phyloP scores from a whole-genome alignment of 164 flowering plant species.

The Vitis rupestris region DNA sequence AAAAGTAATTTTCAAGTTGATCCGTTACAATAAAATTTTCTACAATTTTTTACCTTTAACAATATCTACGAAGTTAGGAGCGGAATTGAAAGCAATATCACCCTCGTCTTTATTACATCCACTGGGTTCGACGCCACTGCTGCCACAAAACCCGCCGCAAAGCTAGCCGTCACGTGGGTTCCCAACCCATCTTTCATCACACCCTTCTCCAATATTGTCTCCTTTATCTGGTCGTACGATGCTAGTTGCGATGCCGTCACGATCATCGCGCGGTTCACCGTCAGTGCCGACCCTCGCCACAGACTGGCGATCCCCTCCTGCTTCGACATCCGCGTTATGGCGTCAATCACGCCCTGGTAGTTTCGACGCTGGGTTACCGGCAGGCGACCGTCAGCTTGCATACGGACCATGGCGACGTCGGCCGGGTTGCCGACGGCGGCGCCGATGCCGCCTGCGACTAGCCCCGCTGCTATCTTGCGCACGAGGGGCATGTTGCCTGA shows the following conservation, averaged over 20 bases:
- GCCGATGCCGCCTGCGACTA: conserved; percentile 74
- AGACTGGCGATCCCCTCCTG: conserved; percentile 68
- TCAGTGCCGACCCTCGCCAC: conserved; percentile 87
- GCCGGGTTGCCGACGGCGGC: conserved; percentile 93
- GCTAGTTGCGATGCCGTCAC: conserved; percentile 93
- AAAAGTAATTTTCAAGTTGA: too few species aligned
- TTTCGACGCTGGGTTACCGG: conserved; percentile 68
- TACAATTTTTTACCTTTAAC: too few species aligned
- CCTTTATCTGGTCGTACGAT: conserved; percentile 84
- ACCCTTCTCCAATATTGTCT: conserved; percentile 50
- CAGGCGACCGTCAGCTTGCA: conserved; percentile 92
- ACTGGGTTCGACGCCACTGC: too few species aligned
- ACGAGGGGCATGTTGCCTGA: conserved; percentile 49
- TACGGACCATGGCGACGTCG: conserved; percentile 90
- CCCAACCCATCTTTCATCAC: conserved; percentile 70
- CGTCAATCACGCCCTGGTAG: conserved; percentile 70
- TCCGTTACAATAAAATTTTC: too few species aligned
- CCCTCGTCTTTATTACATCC: too few species aligned
- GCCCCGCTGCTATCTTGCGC: conserved; percentile 61
- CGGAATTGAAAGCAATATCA: too few species aligned
- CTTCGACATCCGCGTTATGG: conserved; percentile 57
- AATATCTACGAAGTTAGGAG: too few species aligned
- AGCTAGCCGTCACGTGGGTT: conserved; percentile 81
- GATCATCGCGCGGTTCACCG: conserved; percentile 91
- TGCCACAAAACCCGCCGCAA: conserved; percentile 86